Evolutionary conservation across 345 rosid genomes (phyloP).

Genomic region (Lumnitzera racemosa): DNA sequence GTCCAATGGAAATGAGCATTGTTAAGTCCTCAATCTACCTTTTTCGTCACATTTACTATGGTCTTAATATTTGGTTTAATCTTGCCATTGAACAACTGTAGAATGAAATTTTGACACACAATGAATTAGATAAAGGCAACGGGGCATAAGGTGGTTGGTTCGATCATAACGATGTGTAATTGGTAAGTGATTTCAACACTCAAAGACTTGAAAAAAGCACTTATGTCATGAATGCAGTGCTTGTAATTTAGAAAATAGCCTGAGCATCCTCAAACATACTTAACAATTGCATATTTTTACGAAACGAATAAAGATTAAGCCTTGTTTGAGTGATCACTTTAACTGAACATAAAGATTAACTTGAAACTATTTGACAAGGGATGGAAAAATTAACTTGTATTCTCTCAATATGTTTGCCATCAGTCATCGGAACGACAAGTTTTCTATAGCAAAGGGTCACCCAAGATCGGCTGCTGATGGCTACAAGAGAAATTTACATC

Average conservation of each 20-base stretch:
- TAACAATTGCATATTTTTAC: no score
- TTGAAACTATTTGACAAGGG: not conserved
- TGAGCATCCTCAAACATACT: no score
- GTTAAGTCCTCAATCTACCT: slow-evolving; percentile 14
- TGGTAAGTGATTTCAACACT: no score
- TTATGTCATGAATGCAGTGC: no score
- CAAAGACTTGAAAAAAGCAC: no score
- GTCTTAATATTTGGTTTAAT: no score
- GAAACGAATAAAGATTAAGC: no score
- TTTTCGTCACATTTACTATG: not conserved
- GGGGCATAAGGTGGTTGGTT: no score
- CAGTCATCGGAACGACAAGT: slow-evolving; percentile 28
- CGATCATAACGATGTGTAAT: no score
- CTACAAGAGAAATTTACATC: slow-evolving; percentile 33
- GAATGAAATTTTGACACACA: no score
- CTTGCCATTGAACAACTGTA: not conserved
- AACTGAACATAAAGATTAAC: not conserved
- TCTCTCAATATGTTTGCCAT: not conserved
- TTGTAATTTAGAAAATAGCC: no score
- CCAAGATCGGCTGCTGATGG: slow-evolving; percentile 40
- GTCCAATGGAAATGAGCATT: slow-evolving; percentile 32
- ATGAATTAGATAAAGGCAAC: no score
- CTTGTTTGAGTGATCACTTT: not conserved
- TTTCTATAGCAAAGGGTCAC: slow-evolving; percentile 46
- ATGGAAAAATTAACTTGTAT: not conserved